Base-by-base conservation (phyloP, 2,329 filamentous ascomycete genomes). In the Fusarium scirpi region DNA sequence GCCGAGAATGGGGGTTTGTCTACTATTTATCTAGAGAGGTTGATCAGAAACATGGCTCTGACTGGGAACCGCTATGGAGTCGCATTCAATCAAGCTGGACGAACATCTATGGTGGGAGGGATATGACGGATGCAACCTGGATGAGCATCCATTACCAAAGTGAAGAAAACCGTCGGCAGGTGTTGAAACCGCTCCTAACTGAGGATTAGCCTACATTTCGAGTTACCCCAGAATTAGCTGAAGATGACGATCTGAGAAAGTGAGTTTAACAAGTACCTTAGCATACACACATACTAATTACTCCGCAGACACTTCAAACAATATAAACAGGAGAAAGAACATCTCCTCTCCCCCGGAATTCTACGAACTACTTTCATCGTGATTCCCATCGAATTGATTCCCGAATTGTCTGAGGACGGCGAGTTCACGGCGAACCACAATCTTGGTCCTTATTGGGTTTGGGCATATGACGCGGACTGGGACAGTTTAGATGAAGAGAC, bases 391-490 rank as follows among this genome's bases (percentile, higher is more conserved):
- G 65, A 68, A 41, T 57, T 65, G 1, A 24, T 69, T 27, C 32
- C 22, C 22, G 22, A 24, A 47, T 30, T 25, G 46, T 27, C n/a
- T n/a, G n/a, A n/a, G n/a, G 56, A 62, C 27, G 24, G 38, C 12
- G 22, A 60, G 45, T 2, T 24, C 18, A 18, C 45, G 2, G 43
- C 59, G 10, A 0, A 1, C 20, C 43, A 49, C 0, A 0, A 15
- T 22, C 20, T 38, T 22, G 43, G 56, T 45, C 55, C 63, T 16
- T 70, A 7, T 30, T 71, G 67, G 69, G 66, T 70, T 52, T 74
- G 69, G 72, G 71, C 66, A 41, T 73, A 71, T 18, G 69, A 73
- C 15, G 61, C 69, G 34, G 55, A 70, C 30, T 73, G 71, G 70
- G 60, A 70, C 5, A 20, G 34, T 13, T 65, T 48, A 6, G 34